phyloP scores from a whole-genome alignment of 2,329 filamentous ascomycete genomes.

The Acephala macrosclerotiorum region DNA sequence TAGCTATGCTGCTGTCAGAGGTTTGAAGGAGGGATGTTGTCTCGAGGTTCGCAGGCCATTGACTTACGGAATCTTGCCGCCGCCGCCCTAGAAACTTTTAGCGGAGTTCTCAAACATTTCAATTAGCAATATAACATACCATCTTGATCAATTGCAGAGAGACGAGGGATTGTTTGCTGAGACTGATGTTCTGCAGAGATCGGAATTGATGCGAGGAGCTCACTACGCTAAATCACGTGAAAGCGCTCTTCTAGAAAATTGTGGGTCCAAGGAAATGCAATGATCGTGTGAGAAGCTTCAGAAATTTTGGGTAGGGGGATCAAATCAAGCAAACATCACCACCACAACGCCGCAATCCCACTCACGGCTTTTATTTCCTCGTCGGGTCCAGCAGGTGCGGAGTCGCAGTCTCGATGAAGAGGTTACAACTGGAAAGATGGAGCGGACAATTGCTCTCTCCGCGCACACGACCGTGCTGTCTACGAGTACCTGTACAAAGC shows the following conservation, averaged over 20 bases:
- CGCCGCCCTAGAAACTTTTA: slow-evolving; percentile 72
- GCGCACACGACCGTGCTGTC: slow-evolving; percentile 51
- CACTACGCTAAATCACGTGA: slow-evolving; percentile 19
- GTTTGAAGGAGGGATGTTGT: slow-evolving; percentile 26
- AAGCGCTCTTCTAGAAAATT: background rate
- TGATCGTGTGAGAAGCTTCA: slow-evolving; percentile 29
- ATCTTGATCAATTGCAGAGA: slow-evolving; percentile 56
- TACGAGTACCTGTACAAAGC: slow-evolving; percentile 41
- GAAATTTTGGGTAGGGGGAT: slow-evolving; percentile 36
- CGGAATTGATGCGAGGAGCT: slow-evolving; percentile 25
- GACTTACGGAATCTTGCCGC: slow-evolving; percentile 76
- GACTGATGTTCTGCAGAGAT: slow-evolving; percentile 30
- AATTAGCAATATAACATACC: slow-evolving; percentile 52
- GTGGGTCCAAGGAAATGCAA: slow-evolving; percentile 10
- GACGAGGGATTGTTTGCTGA: slow-evolving; percentile 23
- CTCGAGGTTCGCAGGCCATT: slow-evolving; percentile 30
- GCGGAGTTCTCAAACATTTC: slow-evolving; percentile 35
- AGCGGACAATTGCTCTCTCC: slow-evolving; percentile 63
- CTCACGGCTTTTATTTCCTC: slow-evolving; percentile 22
- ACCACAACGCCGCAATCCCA: slow-evolving; percentile 27
- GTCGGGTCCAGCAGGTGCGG: slow-evolving; percentile 29
- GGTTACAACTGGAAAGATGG: slow-evolving; percentile 66
- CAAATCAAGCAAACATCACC: slow-evolving; percentile 20
- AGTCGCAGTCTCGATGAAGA: slow-evolving; percentile 57
- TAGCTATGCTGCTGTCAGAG: slow-evolving; percentile 64